phyloP scores from a whole-genome alignment of 371 early-diverging fungal species.

The Apophysomyces sp. region DNA sequence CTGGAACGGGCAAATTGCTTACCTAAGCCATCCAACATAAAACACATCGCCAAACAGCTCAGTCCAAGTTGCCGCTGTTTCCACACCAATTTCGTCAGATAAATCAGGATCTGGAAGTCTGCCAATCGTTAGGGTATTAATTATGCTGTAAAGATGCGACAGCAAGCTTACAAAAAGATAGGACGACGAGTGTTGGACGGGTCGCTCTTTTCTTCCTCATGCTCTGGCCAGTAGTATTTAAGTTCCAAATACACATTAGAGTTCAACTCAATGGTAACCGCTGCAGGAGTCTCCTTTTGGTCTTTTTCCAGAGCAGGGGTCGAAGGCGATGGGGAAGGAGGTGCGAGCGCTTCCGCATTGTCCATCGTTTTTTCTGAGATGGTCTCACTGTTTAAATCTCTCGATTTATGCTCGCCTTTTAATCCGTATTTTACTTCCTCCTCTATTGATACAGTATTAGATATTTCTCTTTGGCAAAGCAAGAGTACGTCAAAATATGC shows the following conservation, averaged over 20 bases:
- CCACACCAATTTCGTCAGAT: constrained; percentile 48
- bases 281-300: constrained; percentile 4
- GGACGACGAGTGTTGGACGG: constrained; percentile 17
- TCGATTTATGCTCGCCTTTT: background rate
- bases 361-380: background rate
- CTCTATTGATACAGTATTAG: background rate
- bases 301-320: constrained; percentile 3
- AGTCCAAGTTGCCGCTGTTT: constrained; percentile 46
- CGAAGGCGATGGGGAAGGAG: background rate
- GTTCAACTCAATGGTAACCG: constrained; percentile 34
- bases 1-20: background rate
- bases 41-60: constrained; percentile 51
- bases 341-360: background rate
- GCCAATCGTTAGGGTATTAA: background rate
- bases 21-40: constrained; percentile 49
- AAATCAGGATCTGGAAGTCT: constrained; percentile 50
- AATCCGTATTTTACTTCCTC: background rate
- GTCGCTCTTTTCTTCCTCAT: constrained; percentile 15
- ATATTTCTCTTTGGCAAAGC: no score
- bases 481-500: background rate
- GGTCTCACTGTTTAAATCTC: background rate
- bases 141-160: background rate
- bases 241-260: constrained; percentile 43
- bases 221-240: constrained; percentile 6
- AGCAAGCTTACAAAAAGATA: constrained; percentile 24